Conservation (phyloP, 495 filamentous ascomycete genomes). For the Neurospora sp. region DNA sequence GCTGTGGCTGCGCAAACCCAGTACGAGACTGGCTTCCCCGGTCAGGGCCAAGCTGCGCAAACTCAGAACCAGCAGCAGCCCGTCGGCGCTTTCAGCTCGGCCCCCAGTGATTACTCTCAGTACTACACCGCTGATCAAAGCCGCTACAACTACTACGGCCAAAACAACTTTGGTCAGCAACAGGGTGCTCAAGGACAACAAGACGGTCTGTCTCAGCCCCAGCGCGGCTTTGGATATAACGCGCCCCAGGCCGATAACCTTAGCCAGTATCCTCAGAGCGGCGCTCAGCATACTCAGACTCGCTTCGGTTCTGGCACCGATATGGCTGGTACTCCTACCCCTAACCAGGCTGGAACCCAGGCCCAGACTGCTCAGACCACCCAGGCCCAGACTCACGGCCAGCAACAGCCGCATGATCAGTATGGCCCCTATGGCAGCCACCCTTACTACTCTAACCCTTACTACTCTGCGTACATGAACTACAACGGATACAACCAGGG, state of each 20-base stretch:
- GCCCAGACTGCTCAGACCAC: conserved; percentile 48
- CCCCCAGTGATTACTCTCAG: conserved; percentile 68
- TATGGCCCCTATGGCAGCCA: conserved; percentile 59
- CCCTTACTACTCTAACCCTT: conserved; percentile 72
- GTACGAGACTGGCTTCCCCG: conserved; percentile 34
- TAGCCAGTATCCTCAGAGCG: conserved; percentile 64
- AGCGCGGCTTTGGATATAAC: conserved; percentile 65
- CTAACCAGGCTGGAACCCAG: conserved; percentile 32
- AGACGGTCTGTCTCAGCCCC: conserved; percentile 58
- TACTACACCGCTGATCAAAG: conserved; percentile 80
- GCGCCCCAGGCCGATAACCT: conserved; percentile 60
- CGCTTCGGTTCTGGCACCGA: conserved; percentile 43
- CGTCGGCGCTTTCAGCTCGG: conserved; percentile 56
- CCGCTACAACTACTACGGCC: conserved; percentile 73
- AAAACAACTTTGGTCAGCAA: conserved; percentile 60
- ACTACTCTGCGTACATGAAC: conserved; percentile 72
- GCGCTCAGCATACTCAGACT: conserved; percentile 31
- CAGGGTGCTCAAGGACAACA: conserved; percentile 52
- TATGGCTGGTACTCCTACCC: conserved; percentile 78
- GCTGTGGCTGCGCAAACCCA: conserved; percentile 34
- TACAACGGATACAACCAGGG: conserved; percentile 58
- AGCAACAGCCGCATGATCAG: conserved; percentile 51
- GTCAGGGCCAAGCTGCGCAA: conserved; percentile 51
- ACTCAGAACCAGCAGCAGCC: conserved; percentile 42
- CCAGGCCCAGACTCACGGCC: conserved; percentile 48